phyloP scores from a whole-genome alignment of 2,329 filamentous ascomycete genomes.

The Cercospora nicotianae region DNA sequence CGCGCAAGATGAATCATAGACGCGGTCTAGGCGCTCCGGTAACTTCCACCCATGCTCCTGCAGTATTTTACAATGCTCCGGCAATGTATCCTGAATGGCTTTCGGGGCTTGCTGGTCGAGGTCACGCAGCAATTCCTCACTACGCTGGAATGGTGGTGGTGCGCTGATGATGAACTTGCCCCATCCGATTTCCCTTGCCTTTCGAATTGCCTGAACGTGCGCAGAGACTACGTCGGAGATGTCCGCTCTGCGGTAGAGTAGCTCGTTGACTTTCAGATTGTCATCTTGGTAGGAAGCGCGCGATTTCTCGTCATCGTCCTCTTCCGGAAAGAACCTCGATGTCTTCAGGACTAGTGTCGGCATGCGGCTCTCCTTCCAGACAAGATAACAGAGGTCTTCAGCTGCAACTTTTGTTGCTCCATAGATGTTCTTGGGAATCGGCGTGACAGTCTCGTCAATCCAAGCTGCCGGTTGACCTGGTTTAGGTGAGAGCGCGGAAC shows the following conservation, averaged over 20 bases:
- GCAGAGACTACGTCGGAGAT: constrained; percentile 23
- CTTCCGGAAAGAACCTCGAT: constrained; percentile 46
- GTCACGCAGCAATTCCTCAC: constrained; percentile 2
- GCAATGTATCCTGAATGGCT: constrained; percentile 6
- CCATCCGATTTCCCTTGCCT: constrained; percentile 21
- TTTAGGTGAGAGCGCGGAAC: constrained; percentile 23
- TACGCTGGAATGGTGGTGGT: constrained; percentile 21
- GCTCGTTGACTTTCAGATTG: constrained; percentile 27
- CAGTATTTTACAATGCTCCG: constrained; percentile 17
- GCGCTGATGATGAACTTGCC: constrained; percentile 26
- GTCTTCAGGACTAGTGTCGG: constrained; percentile 50
- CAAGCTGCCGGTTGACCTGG: constrained; percentile 27
- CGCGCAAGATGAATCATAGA: constrained; percentile 24
- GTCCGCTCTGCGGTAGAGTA: constrained; percentile 24
- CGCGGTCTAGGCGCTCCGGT: constrained; percentile 20
- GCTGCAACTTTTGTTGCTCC: constrained; percentile 53
- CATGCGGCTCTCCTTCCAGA: constrained; percentile 44
- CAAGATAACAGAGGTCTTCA: constrained; percentile 50
- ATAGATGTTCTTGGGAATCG: constrained; percentile 30
- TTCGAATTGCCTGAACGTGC: constrained; percentile 22
- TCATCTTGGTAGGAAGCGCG: constrained; percentile 20
- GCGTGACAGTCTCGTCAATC: constrained; percentile 25
- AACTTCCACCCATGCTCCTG: constrained; percentile 22
- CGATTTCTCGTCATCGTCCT: constrained; percentile 21
- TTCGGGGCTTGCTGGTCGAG: constrained; percentile 9